These are phyloP conservation scores for Globisporangium spinosum DNA, from an alignment of 352 stramenopile species.

Conservation along the genomic window DNA sequence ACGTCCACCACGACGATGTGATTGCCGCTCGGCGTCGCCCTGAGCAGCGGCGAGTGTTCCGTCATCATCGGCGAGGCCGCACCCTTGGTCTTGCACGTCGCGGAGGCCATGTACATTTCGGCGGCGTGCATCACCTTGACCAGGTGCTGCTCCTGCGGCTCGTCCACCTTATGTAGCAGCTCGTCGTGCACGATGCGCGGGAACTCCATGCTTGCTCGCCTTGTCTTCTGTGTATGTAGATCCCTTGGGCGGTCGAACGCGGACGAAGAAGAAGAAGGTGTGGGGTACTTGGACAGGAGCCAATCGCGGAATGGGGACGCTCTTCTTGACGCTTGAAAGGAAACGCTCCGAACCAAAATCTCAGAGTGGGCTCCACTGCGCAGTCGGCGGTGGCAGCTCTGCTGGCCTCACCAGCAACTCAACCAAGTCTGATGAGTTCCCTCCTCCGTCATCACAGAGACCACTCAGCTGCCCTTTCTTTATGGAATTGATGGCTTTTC, in stretches of 20 bases:
- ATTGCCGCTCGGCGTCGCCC: conserved; percentile 10
- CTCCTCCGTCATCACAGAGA: background rate
- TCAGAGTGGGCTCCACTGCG: background rate
- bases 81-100: background rate
- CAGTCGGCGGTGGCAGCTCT: too few relatives aligned
- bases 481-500: too few relatives aligned
- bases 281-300: background rate
- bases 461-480: background rate
- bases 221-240: background rate
- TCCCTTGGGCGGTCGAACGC: background rate
- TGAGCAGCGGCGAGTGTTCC: conserved; percentile 8
- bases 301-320: background rate
- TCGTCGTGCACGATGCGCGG: conserved; percentile 47
- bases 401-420: background rate
- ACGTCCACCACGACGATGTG: conserved; percentile 22
- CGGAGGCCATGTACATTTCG: conserved; percentile 12
- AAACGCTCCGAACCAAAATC: background rate
- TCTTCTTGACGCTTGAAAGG: background rate
- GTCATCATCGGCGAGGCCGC: background rate
- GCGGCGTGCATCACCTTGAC: conserved; percentile 19
- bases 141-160: conserved; percentile 34
- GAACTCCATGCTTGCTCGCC: conserved; percentile 34
- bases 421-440: background rate
- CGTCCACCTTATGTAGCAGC: conserved; percentile 44
- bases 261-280: background rate